These are phyloP conservation scores for Plasmodium gonderi DNA, from an alignment of 169 alveolate genomes.

Conservation along the genomic window DNA sequence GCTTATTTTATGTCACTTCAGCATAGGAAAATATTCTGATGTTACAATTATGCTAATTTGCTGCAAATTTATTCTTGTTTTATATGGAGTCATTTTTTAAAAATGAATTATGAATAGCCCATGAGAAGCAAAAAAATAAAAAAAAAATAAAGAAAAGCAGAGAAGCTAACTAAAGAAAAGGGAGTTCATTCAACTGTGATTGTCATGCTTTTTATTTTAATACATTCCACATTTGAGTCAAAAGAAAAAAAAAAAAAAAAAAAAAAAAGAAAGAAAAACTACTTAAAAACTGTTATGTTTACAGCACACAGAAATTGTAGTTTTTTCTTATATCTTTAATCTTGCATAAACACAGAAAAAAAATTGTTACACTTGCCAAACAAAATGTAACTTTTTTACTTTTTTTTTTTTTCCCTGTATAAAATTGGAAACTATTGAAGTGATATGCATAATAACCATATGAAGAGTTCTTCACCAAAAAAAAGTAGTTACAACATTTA, in stretches of 20 bases:
- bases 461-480: background rate
- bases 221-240: background rate
- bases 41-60: background rate
- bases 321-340: background rate
- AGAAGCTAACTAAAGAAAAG: too few species aligned
- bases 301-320: background rate
- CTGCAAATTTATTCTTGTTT: background rate
- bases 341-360: background rate
- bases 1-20: background rate
- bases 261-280: too few species aligned
- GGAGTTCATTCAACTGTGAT: too few species aligned
- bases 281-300: too few species aligned
- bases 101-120: background rate
- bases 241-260: background rate
- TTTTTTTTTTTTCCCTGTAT: background rate
- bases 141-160: too few species aligned
- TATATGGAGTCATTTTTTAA: background rate
- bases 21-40: background rate
- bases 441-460: background rate
- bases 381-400: background rate
- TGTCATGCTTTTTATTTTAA: background rate
- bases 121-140: background rate
- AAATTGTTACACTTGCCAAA: background rate
- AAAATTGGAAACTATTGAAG: background rate
- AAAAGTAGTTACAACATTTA: background rate